Evolutionary conservation across 345 rosid species (phyloP).

Genomic region (Noccaea caerulescens): DNA sequence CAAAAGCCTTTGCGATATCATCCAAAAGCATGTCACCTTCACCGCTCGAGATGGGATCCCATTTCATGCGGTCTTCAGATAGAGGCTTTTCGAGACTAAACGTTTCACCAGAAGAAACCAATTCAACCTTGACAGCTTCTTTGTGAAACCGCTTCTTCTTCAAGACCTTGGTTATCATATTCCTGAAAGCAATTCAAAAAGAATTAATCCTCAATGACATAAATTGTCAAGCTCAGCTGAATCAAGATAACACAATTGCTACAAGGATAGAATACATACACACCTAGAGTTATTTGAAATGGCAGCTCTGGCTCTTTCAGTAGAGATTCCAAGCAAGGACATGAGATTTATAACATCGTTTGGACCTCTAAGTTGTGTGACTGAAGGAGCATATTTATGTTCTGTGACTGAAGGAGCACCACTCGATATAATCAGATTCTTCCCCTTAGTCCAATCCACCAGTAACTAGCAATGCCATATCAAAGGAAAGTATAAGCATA

Average conservation of each 20-base stretch:
- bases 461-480: slow-evolving; percentile 53
- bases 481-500: slow-evolving; percentile 14
- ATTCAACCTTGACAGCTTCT: slow-evolving; percentile 72
- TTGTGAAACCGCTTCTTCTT: slow-evolving; percentile 75
- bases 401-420: slow-evolving; percentile 70
- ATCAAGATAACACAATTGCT: slow-evolving; percentile 20
- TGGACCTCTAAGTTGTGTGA: slow-evolving; percentile 83
- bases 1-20: slow-evolving; percentile 65
- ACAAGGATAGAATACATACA: slow-evolving; percentile 38
- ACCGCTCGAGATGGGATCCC: slow-evolving; percentile 92
- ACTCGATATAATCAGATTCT: slow-evolving; percentile 78
- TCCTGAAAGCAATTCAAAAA: slow-evolving; percentile 48
- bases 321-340: slow-evolving; percentile 72
- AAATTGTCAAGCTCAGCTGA: not conserved
- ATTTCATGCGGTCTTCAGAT: slow-evolving; percentile 62
- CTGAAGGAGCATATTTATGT: slow-evolving; percentile 61
- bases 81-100: slow-evolving; percentile 45
- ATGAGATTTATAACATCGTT: slow-evolving; percentile 75
- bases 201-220: not conserved
- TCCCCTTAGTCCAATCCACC: slow-evolving; percentile 88
- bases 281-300: slow-evolving; percentile 86
- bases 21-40: slow-evolving; percentile 82
- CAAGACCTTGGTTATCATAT: slow-evolving; percentile 61
- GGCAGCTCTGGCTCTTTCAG: slow-evolving; percentile 75
- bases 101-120: slow-evolving; percentile 48